Evolutionary conservation across 352 stramenopile species (phyloP).

Genomic region (Plasmopara viticola): DNA sequence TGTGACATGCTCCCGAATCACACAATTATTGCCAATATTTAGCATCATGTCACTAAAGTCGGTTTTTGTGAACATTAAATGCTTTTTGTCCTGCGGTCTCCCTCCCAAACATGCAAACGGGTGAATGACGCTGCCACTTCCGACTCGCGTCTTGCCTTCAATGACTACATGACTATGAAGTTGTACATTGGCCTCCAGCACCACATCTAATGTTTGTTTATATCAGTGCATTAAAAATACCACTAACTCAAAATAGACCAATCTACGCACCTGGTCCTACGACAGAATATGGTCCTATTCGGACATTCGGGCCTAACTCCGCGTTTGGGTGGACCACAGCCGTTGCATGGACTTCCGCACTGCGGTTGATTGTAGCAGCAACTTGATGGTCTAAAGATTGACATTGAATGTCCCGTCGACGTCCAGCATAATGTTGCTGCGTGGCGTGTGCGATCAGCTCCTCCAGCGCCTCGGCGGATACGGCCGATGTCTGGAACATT

Average conservation of each 20-base stretch:
- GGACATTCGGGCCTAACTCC: conserved; percentile 45
- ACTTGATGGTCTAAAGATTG: conserved; percentile 5
- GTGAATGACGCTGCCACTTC: conserved; percentile 47
- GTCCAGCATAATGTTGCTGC: conserved; percentile 10
- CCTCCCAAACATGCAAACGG: conserved; percentile 73
- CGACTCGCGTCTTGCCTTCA: conserved; percentile 55
- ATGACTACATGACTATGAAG: conserved; percentile 74
- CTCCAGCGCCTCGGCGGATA: conserved; percentile 34
- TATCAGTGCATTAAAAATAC: conserved; percentile 7
- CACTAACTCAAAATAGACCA: conserved; percentile 3
- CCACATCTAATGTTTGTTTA: conserved; percentile 41
- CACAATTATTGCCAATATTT: conserved; percentile 56
- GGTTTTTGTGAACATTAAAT: conserved; percentile 18
- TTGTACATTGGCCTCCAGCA: conserved; percentile 53
- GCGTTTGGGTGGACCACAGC: conserved; percentile 66
- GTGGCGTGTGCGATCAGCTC: conserved; percentile 48
- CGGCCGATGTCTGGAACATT: conserved; percentile 9
- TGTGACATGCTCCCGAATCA: conserved; percentile 80
- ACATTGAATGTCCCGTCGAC: conserved; percentile 5
- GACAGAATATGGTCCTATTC: conserved; percentile 66
- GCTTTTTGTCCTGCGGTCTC: conserved; percentile 80
- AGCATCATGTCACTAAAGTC: conserved; percentile 22
- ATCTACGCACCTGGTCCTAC: conserved; percentile 43
- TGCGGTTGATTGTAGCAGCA: conserved; percentile 6
- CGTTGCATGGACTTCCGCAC: conserved; percentile 46